Evolutionary conservation across 2,329 filamentous ascomycete species (phyloP), one percentile per base, ranked within the genome.

Genomic region (Pseudocercospora eumusae): DNA sequence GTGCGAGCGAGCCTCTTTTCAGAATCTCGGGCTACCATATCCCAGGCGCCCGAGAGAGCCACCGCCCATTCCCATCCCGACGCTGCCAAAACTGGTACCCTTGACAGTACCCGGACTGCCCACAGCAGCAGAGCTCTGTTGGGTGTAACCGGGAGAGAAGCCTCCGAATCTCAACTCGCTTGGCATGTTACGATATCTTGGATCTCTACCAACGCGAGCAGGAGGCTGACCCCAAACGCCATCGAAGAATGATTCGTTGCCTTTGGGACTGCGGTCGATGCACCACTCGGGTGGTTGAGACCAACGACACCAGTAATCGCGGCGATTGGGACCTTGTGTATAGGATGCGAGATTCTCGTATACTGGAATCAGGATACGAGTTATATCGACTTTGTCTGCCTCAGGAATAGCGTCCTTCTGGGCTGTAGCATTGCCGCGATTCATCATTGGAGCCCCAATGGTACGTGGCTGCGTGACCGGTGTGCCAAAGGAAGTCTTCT

Each of bases 321-420:
- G 69, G 18, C 74, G 69, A 61, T 70, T 66, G 28, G 73, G 66
- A 60, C 72, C 78, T 36, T 75, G 68, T 11, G 73, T 70, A 62
- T 82, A 81, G 27, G 74, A 73, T 7, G 72, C 71, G 1, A 81
- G 71, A 31, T 74, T 79, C 64, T 81, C 78, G 55, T 77, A 75
- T 10, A 80, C 64, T 1, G 77, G 74, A 6, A 80, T 73, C 57
- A 80, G 75, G 3, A 77, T 60, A 36, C 72, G 74, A 18, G 75
- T 78, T 15, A 64, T 60, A 40, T 50, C 54, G 40, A 64, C 60
- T 18, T 64, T 57, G 47, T 49, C 44, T 4, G 63, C 56, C 28
- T 49, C 31, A 2, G 27, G 20, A 4, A 40, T 9, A 0, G 42
- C 28, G 25, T 13, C 36, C 25, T 49, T 49, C 18, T 21, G 18